Evolutionary conservation across 192 early-diverging fungal genomes (phyloP).

Genomic region (Umbelopsis isabellina): DNA sequence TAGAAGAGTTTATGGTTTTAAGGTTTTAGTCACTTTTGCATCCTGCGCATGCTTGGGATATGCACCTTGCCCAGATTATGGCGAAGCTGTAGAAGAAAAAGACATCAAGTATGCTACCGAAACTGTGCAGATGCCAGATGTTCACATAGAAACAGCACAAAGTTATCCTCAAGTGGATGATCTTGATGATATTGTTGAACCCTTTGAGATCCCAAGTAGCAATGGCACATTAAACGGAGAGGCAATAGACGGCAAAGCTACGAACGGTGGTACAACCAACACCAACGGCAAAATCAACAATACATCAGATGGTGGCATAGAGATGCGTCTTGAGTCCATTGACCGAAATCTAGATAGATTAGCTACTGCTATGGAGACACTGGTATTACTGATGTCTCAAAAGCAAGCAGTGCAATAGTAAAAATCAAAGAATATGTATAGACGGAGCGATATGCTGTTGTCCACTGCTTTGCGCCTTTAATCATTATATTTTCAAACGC

Average conservation of each 20-base stretch:
- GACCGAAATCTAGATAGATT: constrained; percentile 44
- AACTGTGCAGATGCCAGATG: constrained; percentile 30
- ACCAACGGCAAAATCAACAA: constrained; percentile 14
- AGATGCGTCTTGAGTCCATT: constrained; percentile 42
- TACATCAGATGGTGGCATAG: constrained; percentile 13
- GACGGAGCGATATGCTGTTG: no score
- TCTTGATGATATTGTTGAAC: constrained; percentile 30
- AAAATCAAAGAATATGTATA: no score
- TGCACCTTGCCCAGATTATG: constrained; percentile 46
- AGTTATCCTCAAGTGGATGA: constrained; percentile 31
- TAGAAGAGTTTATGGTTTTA: constrained; percentile 51
- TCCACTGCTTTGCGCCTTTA: no score
- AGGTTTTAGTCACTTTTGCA: constrained; percentile 34
- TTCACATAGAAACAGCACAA: constrained; percentile 1
- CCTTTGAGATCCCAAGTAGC: constrained; percentile 5
- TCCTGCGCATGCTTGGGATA: constrained; percentile 38
- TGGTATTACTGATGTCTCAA: constrained; percentile 38
- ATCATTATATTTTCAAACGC: no score
- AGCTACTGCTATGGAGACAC: constrained; percentile 42
- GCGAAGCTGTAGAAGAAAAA: constrained; percentile 27
- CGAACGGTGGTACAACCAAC: constrained; percentile 20
- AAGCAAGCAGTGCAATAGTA: neutral
- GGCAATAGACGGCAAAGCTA: constrained; percentile 4
- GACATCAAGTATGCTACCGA: constrained; percentile 44
- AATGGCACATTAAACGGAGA: constrained; percentile 26